Conservation (phyloP, 73 alveolate species). For the Uronychia binucleata region DNA sequence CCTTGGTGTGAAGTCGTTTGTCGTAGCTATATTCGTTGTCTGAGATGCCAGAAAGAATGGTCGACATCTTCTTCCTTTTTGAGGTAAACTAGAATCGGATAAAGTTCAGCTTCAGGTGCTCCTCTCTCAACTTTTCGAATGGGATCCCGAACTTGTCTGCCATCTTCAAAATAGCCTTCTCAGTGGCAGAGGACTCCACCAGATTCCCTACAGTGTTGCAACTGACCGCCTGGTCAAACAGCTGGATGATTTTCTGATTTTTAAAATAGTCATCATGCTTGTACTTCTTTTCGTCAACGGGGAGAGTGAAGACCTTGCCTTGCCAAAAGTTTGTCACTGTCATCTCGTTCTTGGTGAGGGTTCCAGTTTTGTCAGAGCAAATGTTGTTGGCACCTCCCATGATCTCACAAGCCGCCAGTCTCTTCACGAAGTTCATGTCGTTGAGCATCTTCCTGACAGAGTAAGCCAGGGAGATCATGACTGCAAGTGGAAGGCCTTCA, state of each 20-base stretch:
- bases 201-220: constrained; percentile 60
- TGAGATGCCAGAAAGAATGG: constrained; percentile 60
- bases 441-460: constrained; percentile 91
- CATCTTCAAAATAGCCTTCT: constrained; percentile 62
- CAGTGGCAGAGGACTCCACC: constrained; percentile 56
- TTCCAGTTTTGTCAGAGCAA: constrained; percentile 96
- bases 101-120: constrained; percentile 32
- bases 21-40: constrained; percentile 31
- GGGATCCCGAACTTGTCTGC: constrained; percentile 34
- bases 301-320: constrained; percentile 29
- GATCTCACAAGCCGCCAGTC: constrained; percentile 87
- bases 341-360: constrained; percentile 91
- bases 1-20: constrained; percentile 50
- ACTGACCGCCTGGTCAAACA: constrained; percentile 33
- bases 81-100: constrained; percentile 92
- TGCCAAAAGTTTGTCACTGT: constrained; percentile 70
- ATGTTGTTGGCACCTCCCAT: constrained; percentile 96
- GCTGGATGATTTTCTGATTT: constrained; percentile 9
- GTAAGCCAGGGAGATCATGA: constrained; percentile 89
- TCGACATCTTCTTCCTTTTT: constrained; percentile 90
- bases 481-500: constrained; percentile 97
- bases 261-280: constrained; percentile 34
- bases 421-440: constrained; percentile 87
- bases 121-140: constrained; percentile 37
- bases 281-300: constrained; percentile 30